Evolutionary conservation across 306 rosid genomes (phyloP).

Genomic region (Dryas drummondii): DNA sequence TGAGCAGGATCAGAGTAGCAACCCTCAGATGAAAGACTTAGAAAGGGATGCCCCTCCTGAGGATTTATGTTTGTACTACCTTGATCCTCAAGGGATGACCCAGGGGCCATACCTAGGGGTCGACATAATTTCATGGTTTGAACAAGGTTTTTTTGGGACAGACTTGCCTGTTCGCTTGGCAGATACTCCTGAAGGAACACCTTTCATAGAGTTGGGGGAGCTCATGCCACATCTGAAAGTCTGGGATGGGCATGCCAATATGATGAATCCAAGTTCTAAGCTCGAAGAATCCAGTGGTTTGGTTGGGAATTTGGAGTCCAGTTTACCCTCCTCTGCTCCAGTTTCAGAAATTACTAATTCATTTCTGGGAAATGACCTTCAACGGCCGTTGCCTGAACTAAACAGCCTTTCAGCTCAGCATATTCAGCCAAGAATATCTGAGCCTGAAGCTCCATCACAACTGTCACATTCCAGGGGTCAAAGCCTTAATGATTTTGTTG

Average conservation of each 20-base stretch:
- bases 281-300: conserved; percentile 32
- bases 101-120: conserved; percentile 61
- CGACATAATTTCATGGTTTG: conserved; percentile 60
- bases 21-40: conserved; percentile 24
- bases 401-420: conserved; percentile 34
- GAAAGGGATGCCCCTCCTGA: conserved; percentile 32
- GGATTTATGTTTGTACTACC: conserved; percentile 47
- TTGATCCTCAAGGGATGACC: conserved; percentile 62
- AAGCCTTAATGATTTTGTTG: conserved; percentile 36
- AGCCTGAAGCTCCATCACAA: conserved; percentile 36
- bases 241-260: conserved; percentile 24
- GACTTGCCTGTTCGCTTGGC: conserved; percentile 56
- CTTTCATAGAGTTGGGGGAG: conserved; percentile 50
- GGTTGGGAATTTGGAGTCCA: conserved; percentile 31
- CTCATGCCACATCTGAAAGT: conserved; percentile 50
- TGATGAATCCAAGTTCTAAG: conserved; percentile 28
- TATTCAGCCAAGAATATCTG: conserved; percentile 34
- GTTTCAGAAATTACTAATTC: conserved; percentile 27
- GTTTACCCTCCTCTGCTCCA: conserved; percentile 30
- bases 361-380: conserved; percentile 27
- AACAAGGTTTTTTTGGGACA: conserved; percentile 61
- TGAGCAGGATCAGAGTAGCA: conserved; percentile 30
- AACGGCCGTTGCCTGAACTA: conserved; percentile 29
- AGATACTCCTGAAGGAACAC: conserved; percentile 48
- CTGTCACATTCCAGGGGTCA: conserved; percentile 39